Base-by-base conservation (phyloP, 2,329 filamentous ascomycete species). In the Botrytis paeoniae region DNA sequence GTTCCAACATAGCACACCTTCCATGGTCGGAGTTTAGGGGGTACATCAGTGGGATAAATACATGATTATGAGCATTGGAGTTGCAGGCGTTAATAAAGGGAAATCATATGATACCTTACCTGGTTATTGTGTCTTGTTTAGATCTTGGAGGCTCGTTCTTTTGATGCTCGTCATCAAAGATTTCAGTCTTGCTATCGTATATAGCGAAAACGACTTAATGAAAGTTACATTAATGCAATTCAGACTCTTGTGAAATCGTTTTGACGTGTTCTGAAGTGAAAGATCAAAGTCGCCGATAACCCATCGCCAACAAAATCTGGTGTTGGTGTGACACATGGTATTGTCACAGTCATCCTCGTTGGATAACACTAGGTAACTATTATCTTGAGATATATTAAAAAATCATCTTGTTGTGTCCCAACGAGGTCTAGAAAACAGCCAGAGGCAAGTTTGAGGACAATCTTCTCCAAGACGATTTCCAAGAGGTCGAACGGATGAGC, bases 41-140 rank as follows among this genome's bases (percentile, higher is more conserved):
- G 22, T 3, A 57, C 48, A 69, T 25, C 16, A 54, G 35, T 37
- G 41, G 64, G 63, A 69, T 69, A 48, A 72, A 72, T 32, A 62
- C 18, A 60, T 68, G 62, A 59, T 51, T 59, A 61, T 69, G 6
- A 72, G 70, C 70, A 69, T 57, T 45, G 70, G 70, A 72, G 70
- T 72, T 61, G 18, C 32, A 29, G 70, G 70, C 63, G 70, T 60
- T 69, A 57, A 35, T 60, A 29, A 48, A 60, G 63, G 64, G 70
- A 72, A 18, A 48, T 59, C 32, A 72, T 61, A 72, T n/a, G 65
- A 57, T 68, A 68, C 65, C 70, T 66, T 60, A 48, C 22, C 37
- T 37, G 63, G 70, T 69, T 45, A 10, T 45, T 43, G 45, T 32
- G 45, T 32, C n/a, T 60, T 72, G 41, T 37, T 60, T 69, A 69